Percentiles rank a stretch among this genome's conserved stretches.
These are phyloP conservation scores for Geranium incanum DNA, from an alignment of 441 rosid species.

Conservation along the genomic window DNA sequence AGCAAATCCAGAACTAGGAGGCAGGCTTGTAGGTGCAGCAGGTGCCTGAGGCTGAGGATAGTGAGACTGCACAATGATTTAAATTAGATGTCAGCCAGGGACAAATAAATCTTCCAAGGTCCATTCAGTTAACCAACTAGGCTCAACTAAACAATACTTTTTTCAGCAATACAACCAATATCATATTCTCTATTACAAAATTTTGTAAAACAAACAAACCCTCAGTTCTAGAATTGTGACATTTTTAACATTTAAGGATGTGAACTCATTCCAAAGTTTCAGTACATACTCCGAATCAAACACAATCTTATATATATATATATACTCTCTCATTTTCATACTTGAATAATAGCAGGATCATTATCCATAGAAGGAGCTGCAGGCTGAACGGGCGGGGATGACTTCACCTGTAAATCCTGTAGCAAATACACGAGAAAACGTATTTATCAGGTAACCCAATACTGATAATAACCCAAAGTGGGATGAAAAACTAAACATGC, in stretches of 20 bases:
- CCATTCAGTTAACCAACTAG: background rate
- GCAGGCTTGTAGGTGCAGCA: constrained; percentile 12
- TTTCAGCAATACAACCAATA: background rate
- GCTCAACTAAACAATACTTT: background rate
- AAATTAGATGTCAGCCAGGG: background rate
- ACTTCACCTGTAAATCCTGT: constrained; percentile 26
- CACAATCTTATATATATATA: background rate
- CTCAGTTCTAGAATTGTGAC: constrained; percentile 4
- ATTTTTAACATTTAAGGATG: background rate
- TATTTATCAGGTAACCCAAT: background rate
- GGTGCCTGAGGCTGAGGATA: constrained; percentile 15
- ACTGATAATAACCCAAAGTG: background rate
- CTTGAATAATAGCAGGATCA: constrained; percentile 29
- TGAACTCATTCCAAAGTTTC: background rate
- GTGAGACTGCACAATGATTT: constrained; percentile 19
- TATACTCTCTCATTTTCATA: background rate
- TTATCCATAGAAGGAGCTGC: constrained; percentile 15
- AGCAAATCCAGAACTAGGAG: constrained; percentile 14
- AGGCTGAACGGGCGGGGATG: constrained; percentile 17
- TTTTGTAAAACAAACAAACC: background rate
- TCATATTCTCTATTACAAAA: background rate
- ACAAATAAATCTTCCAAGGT: background rate
- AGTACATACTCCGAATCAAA: background rate
- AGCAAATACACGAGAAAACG: background rate
- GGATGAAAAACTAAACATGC: background rate